Evolutionary conservation across 805 yeast species (phyloP).

Genomic region (Saccharomycopsis synnaedendra): DNA sequence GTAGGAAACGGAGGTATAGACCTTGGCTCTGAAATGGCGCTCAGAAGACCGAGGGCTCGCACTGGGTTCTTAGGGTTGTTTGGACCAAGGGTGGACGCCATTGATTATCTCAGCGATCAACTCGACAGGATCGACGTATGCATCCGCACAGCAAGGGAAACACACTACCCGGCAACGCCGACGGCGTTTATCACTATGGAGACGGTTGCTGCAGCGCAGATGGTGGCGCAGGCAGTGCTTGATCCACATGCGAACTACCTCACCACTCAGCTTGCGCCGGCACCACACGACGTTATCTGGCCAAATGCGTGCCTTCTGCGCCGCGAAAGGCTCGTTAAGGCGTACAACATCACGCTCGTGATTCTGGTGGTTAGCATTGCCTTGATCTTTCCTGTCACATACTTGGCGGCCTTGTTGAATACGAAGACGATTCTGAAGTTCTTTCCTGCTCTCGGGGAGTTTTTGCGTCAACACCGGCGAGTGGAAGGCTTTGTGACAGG

Average conservation of each 20-base stretch:
- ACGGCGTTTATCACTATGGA: conserved; percentile 94
- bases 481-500: conserved; percentile 77
- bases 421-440: conserved; percentile 64
- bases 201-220: conserved; percentile 89
- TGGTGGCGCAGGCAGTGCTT: conserved; percentile 90
- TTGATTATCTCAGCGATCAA: conserved; percentile 61
- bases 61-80: conserved; percentile 50
- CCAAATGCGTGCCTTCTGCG: conserved; percentile 75
- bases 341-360: conserved; percentile 47
- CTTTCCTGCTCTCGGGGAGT: conserved; percentile 72
- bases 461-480: conserved; percentile 55
- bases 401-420: conserved; percentile 73
- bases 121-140: conserved; percentile 60
- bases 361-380: conserved; percentile 62
- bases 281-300: conserved; percentile 95
- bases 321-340: conserved; percentile 51
- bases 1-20: conserved; percentile 7
- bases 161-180: conserved; percentile 73
- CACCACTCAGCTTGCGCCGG: conserved; percentile 81
- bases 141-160: conserved; percentile 50
- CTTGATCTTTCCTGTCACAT: conserved; percentile 74
- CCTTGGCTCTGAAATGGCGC: conserved; percentile 7
- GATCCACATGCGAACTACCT: conserved; percentile 82
- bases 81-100: conserved; percentile 72
- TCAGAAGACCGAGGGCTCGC: conserved; percentile 48